Percentiles rank a stretch among this genome's conserved stretches.
Conservation (phyloP, 805 yeast species). For the Candida pseudoglaebosa region DNA sequence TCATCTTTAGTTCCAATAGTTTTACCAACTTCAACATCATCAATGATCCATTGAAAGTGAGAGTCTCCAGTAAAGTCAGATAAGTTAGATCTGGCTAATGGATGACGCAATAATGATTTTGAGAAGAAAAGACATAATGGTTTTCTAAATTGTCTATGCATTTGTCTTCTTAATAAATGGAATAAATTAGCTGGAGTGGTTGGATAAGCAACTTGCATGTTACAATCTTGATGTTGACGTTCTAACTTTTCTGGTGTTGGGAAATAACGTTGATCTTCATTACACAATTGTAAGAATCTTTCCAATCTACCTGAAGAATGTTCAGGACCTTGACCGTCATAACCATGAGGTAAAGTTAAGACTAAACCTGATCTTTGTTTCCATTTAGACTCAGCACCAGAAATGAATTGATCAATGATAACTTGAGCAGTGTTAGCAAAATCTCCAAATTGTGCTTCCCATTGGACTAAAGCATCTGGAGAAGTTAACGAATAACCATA, state of each 20-base stretch:
- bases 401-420: slow-evolving; percentile 91
- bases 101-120: slow-evolving; percentile 91
- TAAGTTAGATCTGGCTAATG: slow-evolving; percentile 86
- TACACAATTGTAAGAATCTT: slow-evolving; percentile 91
- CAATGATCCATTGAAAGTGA: slow-evolving; percentile 93
- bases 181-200: slow-evolving; percentile 95
- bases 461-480: slow-evolving; percentile 93
- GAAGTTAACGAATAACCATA: slow-evolving; percentile 97
- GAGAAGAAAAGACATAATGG: slow-evolving; percentile 87
- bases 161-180: slow-evolving; percentile 97
- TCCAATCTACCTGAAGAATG: slow-evolving; percentile 98
- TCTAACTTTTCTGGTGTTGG: slow-evolving; percentile 85
- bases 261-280: slow-evolving; percentile 93
- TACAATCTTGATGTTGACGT: slow-evolving; percentile 98
- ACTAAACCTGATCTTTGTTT: slow-evolving; percentile 97
- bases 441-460: slow-evolving; percentile 99
- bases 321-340: slow-evolving; percentile 99
- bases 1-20: slow-evolving; percentile 72
- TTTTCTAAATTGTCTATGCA: slow-evolving; percentile 98
- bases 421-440: slow-evolving; percentile 99
- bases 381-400: slow-evolving; percentile 98
- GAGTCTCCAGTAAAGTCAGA: slow-evolving; percentile 87
- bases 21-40: slow-evolving; percentile 83
- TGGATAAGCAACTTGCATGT: slow-evolving; percentile 97
- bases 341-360: slow-evolving; percentile 96